phyloP scores from a whole-genome alignment of 2,329 filamentous ascomycete species.

The Aspergillus fumigatus region DNA sequence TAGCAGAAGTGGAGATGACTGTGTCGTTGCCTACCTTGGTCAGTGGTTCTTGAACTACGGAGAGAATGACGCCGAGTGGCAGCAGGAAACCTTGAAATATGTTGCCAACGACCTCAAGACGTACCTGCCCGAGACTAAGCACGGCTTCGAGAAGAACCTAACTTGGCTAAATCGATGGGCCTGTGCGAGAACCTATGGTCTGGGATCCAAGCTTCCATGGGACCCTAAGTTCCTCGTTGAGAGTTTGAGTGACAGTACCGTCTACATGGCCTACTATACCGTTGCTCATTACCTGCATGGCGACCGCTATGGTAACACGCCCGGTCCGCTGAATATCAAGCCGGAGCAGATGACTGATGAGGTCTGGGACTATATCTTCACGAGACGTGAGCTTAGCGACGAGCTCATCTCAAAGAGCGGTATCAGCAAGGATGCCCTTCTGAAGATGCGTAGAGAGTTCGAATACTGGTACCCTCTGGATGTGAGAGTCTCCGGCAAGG shows the following conservation, averaged over 20 bases:
- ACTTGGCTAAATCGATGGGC: constrained; percentile 96
- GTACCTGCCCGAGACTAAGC: constrained; percentile 70
- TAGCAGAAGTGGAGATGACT: constrained; percentile 84
- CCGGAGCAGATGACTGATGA: constrained; percentile 89
- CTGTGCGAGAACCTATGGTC: constrained; percentile 82
- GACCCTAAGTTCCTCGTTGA: constrained; percentile 88
- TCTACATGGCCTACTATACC: constrained; percentile 69
- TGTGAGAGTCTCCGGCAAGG: constrained; percentile 83
- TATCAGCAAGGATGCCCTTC: constrained; percentile 69
- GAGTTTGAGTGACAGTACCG: constrained; percentile 82
- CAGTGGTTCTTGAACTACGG: constrained; percentile 99
- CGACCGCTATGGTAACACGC: constrained; percentile 76
- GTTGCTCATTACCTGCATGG: constrained; percentile 65
- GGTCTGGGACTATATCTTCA: constrained; percentile 95
- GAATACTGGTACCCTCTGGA: constrained; percentile 97
- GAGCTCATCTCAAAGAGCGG: constrained; percentile 61
- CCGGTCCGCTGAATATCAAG: constrained; percentile 64
- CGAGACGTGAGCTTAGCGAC: constrained; percentile 64
- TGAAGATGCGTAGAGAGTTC: constrained; percentile 83
- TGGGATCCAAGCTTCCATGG: constrained; percentile 94
- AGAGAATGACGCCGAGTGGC: constrained; percentile 75
- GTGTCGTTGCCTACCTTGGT: constrained; percentile 86
- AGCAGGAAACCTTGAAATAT: constrained; percentile 66
- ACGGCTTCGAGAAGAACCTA: constrained; percentile 78
- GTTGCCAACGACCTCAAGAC: constrained; percentile 72